These are phyloP conservation scores for Wallacemonas sp. DNA, from an alignment of 208 protist genomes.

Conservation along the genomic window DNA sequence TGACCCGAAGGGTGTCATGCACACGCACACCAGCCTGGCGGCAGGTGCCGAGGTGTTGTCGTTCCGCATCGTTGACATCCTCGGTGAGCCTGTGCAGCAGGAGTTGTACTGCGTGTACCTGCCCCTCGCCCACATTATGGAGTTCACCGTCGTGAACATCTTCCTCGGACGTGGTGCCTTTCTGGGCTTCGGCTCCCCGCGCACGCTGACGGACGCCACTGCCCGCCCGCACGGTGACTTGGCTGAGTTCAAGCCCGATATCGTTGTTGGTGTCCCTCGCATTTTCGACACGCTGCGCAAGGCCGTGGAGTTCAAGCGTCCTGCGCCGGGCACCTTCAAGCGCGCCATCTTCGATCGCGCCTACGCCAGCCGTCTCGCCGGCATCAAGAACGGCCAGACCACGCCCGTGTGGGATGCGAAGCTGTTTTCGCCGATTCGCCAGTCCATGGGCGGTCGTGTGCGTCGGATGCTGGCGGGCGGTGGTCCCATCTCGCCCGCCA, in stretches of 20 bases:
- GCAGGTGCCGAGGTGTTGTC: conserved; percentile 22
- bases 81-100: not conserved
- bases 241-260: conserved; percentile 44
- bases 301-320: conserved; percentile 57
- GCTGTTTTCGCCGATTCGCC: conserved; percentile 37
- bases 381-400: conserved; percentile 43
- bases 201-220: conserved; percentile 48
- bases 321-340: conserved; percentile 30
- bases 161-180: conserved; percentile 42
- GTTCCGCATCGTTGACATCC: conserved; percentile 14
- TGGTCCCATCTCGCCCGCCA: conserved; percentile 45
- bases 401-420: conserved; percentile 59
- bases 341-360: conserved; percentile 46
- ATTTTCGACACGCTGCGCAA: conserved; percentile 72
- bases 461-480: conserved; percentile 56
- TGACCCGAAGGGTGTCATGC: conserved; percentile 67
- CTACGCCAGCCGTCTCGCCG: conserved; percentile 35
- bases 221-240: conserved; percentile 64
- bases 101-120: conserved; percentile 76
- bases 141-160: conserved; percentile 48
- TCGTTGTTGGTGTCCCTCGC: conserved; percentile 59
- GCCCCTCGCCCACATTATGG: conserved; percentile 83
- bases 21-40: conserved; percentile 44
- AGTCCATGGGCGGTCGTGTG: conserved; percentile 55
- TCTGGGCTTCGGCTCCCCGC: conserved; percentile 51